A percentile compares a stretch with the other conserved stretches of the same genome.
Conservation (phyloP, 768 basidiomycete species). For the Lentinula sp. region DNA sequence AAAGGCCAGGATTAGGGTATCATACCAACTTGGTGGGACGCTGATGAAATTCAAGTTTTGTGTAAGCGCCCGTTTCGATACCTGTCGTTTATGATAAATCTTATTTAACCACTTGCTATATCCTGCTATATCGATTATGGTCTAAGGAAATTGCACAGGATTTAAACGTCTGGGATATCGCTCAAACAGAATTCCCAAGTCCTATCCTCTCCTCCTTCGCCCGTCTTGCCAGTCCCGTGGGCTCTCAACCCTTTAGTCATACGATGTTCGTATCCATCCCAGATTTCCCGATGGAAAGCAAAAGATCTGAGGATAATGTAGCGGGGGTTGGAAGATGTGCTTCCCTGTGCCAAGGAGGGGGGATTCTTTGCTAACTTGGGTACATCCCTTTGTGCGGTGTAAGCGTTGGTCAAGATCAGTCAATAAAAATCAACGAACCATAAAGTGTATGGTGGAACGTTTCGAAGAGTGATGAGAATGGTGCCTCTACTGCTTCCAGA, state of each 20-base stretch:
- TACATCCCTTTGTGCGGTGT: constrained; percentile 50
- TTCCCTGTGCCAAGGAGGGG: constrained; percentile 42
- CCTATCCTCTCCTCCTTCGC: constrained; percentile 70
- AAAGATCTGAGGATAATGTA: constrained; percentile 79
- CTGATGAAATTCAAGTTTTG: too few species aligned
- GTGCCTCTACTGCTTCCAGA: constrained; percentile 47
- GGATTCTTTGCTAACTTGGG: constrained; percentile 72
- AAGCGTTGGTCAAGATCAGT: neutral
- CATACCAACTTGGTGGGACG: neutral
- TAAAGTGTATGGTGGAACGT: constrained; percentile 79
- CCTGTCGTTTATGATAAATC: too few species aligned
- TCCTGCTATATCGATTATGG: too few species aligned
- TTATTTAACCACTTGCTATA: too few species aligned
- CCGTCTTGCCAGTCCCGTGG: constrained; percentile 59
- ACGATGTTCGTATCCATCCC: constrained; percentile 88
- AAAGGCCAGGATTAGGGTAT: neutral
- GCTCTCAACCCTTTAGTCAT: constrained; percentile 87
- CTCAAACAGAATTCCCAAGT: constrained; percentile 78
- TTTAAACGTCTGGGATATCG: neutral
- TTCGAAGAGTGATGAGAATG: constrained; percentile 80
- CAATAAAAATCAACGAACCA: constrained; percentile 49
- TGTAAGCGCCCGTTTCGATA: too few species aligned
- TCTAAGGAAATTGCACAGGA: too few species aligned
- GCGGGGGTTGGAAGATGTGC: constrained; percentile 50
- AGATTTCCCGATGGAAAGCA: constrained; percentile 59